Base-by-base conservation (phyloP, 176 grass and related monocot species). In the Oryza glumipatula region DNA sequence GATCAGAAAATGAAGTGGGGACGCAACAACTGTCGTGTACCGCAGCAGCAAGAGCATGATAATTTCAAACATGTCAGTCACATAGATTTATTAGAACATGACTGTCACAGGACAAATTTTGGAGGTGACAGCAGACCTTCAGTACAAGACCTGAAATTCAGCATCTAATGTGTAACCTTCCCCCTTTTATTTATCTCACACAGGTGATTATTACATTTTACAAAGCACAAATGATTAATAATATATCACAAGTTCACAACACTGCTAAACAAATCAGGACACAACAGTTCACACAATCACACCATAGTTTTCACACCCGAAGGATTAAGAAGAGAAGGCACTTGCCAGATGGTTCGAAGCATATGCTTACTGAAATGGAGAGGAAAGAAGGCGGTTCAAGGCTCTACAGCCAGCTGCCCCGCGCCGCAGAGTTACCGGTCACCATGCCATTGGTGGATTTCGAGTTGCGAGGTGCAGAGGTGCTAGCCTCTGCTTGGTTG, bases 101-200 rank as follows among this genome's bases (percentile, higher is more conserved):
- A 36, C 19, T 38, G 9, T 26, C 41, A 80, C 41, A 71, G 22
- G 8, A 41, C 45, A 35, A 51, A 68, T 14, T 44, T 13, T 60
- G 3, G 8, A 72, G 12, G 41, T 13, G 7, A 76, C 65, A 46
- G 9, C 33, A 85, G 2, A 22, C 5, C 39, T 63, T 65, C 32
- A 36, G 56, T 32, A 81, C 52, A 77, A 23, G 15, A 36, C 45
- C 11, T 73, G 72, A 44, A 46, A 82, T 83, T 51, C 70, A 41
- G 24, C 67, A 81, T 70, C 5, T 4, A 66, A 24, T 65, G 78
- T 68, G 64, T 38, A 21, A 44, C 75, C 15, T 52, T 74, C 30
- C 28, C 61, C 76, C 15, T 48, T 78, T 86, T 89, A 87, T 87
- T 92, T 81, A 89, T 82, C 11, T 58, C 23, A 82, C 1, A 80